These are phyloP conservation scores for Skeletonema marinoi DNA, from an alignment of 108 stramenopile species.

Conservation along the genomic window DNA sequence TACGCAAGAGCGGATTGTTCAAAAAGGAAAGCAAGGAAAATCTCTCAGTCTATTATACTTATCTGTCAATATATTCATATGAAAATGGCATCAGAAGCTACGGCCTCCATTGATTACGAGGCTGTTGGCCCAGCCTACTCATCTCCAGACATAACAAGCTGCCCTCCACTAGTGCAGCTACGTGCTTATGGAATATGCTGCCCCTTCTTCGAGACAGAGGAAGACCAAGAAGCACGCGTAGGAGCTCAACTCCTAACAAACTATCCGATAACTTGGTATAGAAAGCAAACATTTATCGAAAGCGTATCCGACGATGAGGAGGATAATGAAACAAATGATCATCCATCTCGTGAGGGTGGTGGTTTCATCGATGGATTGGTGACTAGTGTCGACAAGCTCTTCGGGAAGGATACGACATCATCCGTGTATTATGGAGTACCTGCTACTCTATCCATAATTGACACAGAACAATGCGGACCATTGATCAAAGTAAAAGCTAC, in stretches of 20 bases:
- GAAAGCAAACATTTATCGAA: neutral
- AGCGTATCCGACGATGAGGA: conserved; percentile 2
- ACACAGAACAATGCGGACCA: conserved; percentile 35
- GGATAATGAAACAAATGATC: neutral
- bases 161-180: conserved; percentile 27
- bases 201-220: conserved; percentile 31
- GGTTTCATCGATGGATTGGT: conserved; percentile 32
- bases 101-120: neutral
- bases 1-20: too few species aligned
- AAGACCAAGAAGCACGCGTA: conserved; percentile 20
- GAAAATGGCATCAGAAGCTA: neutral
- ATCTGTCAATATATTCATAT: too few species aligned
- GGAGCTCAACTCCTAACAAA: conserved; percentile 6
- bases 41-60: too few species aligned
- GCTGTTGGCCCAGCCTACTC: neutral
- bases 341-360: neutral
- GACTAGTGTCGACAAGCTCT: conserved; percentile 14
- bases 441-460: conserved; percentile 25
- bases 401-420: neutral
- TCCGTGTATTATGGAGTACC: conserved; percentile 27
- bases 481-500: conserved; percentile 10
- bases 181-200: conserved; percentile 32
- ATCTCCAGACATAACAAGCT: conserved; percentile 2
- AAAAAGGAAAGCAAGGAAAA: too few species aligned
- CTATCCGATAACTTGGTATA: conserved; percentile 44